Evolutionary conservation across 768 basidiomycete genomes (phyloP), one percentile per base, ranked within the genome.

Genomic region (Stropharia rugosoannulata): DNA sequence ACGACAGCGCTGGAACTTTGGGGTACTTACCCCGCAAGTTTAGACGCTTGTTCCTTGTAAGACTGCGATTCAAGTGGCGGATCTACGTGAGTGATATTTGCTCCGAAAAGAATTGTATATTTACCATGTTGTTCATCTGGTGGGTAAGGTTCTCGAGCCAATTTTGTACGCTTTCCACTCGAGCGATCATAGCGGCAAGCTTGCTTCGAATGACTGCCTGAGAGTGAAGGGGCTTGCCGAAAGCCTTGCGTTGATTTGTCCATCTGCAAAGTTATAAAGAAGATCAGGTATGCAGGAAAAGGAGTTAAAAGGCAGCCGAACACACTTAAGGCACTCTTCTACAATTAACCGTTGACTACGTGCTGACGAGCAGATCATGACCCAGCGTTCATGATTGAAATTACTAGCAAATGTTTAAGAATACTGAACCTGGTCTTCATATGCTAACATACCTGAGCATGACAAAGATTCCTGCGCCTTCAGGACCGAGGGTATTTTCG

Each of bases 201-300:
- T 95, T 96, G 61, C 80, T 81, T 48, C 95, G 85, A 64, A 98
- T 90, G 61, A 97, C 91, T 4, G 95, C 82, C 69, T 93, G 92
- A 2, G 88, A 83, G 60, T 84, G 82, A 40, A 96, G 77, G 1
- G 87, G 89, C 70, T 92, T 94, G 47, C 95, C 95, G 62, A 97
- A 96, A 15, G 90, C 93, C 65, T 90, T 89, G 51, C 95, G 83
- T 65, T 97, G 93, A 54, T 76, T 83, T 5, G 84, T 80, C 95
- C 95, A 98, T 68, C 85, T 90, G 53, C 39, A 43, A 49, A 5
- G 1, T 32, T 32, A 32, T 51, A 39, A 27, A 18, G 16, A 32
- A 10, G 9, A 35, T 65, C 22, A 61, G 47, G 44, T 29, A 51
- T 18, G 40, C 11, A 41, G 27, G 29, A 43, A 19, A 43, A 41